Evolutionary conservation across 345 rosid species (phyloP).

Genomic region (Noccaea bulbosa): DNA sequence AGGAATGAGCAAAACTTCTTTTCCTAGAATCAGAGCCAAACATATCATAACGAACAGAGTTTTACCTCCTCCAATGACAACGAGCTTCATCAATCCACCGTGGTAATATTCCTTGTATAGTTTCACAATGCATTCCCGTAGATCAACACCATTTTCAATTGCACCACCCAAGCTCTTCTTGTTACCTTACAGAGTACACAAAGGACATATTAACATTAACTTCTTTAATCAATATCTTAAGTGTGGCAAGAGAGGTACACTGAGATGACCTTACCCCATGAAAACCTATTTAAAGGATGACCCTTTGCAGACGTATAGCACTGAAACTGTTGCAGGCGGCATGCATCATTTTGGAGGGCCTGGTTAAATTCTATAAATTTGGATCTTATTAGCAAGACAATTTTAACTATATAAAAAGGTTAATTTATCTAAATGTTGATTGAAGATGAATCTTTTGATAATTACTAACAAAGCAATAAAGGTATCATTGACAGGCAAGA

Average conservation of each 20-base stretch:
- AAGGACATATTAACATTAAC: slow-evolving; percentile 21
- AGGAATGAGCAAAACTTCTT: slow-evolving; percentile 6
- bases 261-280: slow-evolving; percentile 74
- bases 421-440: slow-evolving; percentile 11
- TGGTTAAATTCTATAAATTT: slow-evolving; percentile 80
- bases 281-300: slow-evolving; percentile 80
- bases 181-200: slow-evolving; percentile 64
- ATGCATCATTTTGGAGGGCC: slow-evolving; percentile 87
- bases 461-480: slow-evolving; percentile 16
- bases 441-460: slow-evolving; percentile 5
- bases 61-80: slow-evolving; percentile 96
- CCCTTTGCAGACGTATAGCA: slow-evolving; percentile 75
- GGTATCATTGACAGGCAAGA: slow-evolving; percentile 22
- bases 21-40: slow-evolving; percentile 17
- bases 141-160: slow-evolving; percentile 78
- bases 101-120: slow-evolving; percentile 72
- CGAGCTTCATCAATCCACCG: slow-evolving; percentile 94
- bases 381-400: slow-evolving; percentile 26
- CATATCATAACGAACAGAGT: slow-evolving; percentile 28
- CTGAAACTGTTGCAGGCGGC: slow-evolving; percentile 94
- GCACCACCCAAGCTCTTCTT: slow-evolving; percentile 93
- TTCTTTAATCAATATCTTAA: slow-evolving; percentile 29
- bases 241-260: slow-evolving; percentile 29
- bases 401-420: slow-evolving; percentile 11
- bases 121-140: slow-evolving; percentile 72